Conservation (phyloP, 2,329 filamentous ascomycete genomes). For the Ceratocystis diversiconidia region DNA sequence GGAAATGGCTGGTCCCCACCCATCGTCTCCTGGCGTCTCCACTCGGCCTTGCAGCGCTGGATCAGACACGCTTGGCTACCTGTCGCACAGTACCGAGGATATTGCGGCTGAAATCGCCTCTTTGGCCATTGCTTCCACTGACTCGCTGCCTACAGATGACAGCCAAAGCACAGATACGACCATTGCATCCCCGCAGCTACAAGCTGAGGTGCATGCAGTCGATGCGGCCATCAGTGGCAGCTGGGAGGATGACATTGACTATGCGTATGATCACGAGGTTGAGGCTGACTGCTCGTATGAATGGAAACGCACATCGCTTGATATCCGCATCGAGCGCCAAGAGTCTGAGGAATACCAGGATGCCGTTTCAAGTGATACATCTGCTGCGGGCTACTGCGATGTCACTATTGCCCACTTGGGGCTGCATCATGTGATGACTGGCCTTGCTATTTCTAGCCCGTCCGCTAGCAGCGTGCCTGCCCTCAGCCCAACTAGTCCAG, state of each 20-base stretch:
- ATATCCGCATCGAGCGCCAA: slow-evolving; percentile 23
- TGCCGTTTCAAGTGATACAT: background rate
- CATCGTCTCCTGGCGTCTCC: slow-evolving; percentile 14
- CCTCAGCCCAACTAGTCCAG: slow-evolving; percentile 35
- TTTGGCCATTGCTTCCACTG: background rate
- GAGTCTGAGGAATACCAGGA: slow-evolving; percentile 16
- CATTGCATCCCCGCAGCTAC: background rate
- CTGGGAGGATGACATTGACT: slow-evolving; percentile 59
- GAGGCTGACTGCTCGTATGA: slow-evolving; percentile 54
- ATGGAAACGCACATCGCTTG: slow-evolving; percentile 46
- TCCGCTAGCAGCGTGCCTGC: slow-evolving; percentile 34
- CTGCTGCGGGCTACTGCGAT: slow-evolving; percentile 1
- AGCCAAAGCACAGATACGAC: background rate
- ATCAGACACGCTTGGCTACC: slow-evolving; percentile 37
- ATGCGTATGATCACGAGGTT: slow-evolving; percentile 54
- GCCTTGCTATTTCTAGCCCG: slow-evolving; percentile 12
- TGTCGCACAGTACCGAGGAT: slow-evolving; percentile 6
- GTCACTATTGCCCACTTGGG: slow-evolving; percentile 24
- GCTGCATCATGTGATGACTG: slow-evolving; percentile 16
- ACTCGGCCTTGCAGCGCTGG: slow-evolving; percentile 32
- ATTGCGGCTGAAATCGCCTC: slow-evolving; percentile 23
- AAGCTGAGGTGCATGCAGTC: background rate
- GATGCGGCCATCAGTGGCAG: slow-evolving; percentile 23
- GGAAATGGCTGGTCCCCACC: slow-evolving; percentile 28
- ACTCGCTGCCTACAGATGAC: background rate